Evolutionary conservation across 1,284 basidiomycete species (phyloP).

Genomic region (Fomitopsis palustris): DNA sequence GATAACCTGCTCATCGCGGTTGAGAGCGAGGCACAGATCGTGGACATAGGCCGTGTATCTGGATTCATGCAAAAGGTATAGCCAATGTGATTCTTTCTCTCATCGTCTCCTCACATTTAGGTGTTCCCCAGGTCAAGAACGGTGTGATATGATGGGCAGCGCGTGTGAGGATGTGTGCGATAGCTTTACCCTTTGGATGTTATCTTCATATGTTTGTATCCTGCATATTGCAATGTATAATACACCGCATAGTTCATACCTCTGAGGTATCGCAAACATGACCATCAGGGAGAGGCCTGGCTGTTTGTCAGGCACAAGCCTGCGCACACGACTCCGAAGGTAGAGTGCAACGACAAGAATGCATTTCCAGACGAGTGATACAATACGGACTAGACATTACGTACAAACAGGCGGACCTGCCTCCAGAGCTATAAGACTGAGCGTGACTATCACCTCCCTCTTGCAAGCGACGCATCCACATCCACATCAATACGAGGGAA

Average conservation of each 20-base stretch:
- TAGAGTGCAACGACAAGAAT: too few species aligned
- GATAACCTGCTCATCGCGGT: slow-evolving; percentile 86
- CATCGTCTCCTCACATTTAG: slow-evolving; percentile 7
- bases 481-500: neutral
- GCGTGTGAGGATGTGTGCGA: neutral
- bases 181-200: slow-evolving; percentile 1
- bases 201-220: neutral
- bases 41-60: slow-evolving; percentile 84
- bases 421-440: neutral
- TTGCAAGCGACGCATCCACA: neutral
- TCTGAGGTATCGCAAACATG: too few species aligned
- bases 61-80: slow-evolving; percentile 84
- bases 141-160: slow-evolving; percentile 50
- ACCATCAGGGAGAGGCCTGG: too few species aligned
- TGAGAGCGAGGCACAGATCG: slow-evolving; percentile 82
- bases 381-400: slow-evolving; percentile 1
- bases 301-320: too few species aligned
- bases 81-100: neutral
- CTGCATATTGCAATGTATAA: slow-evolving; percentile 5
- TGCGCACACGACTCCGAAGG: too few species aligned
- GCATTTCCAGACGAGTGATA: neutral
- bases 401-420: neutral
- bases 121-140: slow-evolving; percentile 52
- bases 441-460: neutral
- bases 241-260: neutral